A percentile compares a stretch with the other conserved stretches of the same genome.
These are phyloP conservation scores for Uncinocarpus reesii DNA, from an alignment of 2,329 filamentous ascomycete genomes.

Conservation along the genomic window DNA sequence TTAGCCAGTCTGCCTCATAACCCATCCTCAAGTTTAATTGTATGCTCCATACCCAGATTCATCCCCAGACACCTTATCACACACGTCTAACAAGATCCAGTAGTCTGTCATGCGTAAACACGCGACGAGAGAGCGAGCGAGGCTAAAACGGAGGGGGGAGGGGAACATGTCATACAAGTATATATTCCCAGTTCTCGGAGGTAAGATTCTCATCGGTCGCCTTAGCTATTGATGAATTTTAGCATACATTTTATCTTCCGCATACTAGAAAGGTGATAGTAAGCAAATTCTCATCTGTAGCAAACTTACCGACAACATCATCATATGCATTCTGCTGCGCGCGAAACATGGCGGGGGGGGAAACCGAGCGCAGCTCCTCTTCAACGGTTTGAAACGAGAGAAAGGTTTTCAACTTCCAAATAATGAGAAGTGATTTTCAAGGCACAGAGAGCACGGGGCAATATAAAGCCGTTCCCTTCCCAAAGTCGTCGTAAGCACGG, in stretches of 20 bases:
- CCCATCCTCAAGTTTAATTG: not conserved
- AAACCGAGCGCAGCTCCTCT: conserved; percentile 4
- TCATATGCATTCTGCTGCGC: conserved; percentile 59
- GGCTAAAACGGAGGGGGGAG: not conserved
- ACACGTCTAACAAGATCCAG: no score
- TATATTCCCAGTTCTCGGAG: conserved; percentile 66
- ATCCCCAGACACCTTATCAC: conserved; percentile 46
- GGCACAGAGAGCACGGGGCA: no score
- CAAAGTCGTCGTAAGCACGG: not conserved
- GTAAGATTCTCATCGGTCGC: conserved; percentile 98
- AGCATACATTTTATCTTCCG: conserved; percentile 16
- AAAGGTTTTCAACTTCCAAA: not conserved
- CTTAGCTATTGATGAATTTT: conserved; percentile 46
- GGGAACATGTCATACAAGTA: conserved; percentile 41
- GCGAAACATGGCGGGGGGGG: conserved; percentile 42
- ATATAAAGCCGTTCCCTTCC: not conserved
- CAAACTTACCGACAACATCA: conserved; percentile 53
- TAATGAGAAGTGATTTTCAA: not conserved
- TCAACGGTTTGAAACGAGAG: conserved; percentile 1
- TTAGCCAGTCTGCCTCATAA: not conserved
- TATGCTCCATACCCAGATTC: conserved; percentile 38
- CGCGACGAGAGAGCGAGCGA: not conserved
- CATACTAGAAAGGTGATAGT: not conserved
- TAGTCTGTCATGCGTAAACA: not conserved
- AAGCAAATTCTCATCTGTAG: no score